Evolutionary conservation across 306 rosid species (phyloP), one percentile per base, ranked within the genome.

Genomic region (Lathyrus aphaca): DNA sequence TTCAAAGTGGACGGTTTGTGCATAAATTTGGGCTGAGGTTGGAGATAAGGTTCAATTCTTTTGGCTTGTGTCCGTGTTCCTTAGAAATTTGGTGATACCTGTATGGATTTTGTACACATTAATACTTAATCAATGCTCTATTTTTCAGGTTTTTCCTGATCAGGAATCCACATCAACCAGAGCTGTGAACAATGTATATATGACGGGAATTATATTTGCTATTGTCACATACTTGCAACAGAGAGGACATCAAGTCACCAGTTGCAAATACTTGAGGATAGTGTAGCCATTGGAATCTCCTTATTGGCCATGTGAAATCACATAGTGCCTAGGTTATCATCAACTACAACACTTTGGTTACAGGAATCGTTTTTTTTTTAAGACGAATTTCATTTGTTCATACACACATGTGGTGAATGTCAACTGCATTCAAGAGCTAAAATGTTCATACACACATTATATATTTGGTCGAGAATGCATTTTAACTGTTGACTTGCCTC

Each of bases 1-100:
- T 70, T 79, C 64, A 48, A 66, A 62, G 64, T 72, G 65, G 70
- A 69, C 38, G 75, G 56, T 75, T 67, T 69, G 19, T 49, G 68
- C 70, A 43, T 10, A 64, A 11, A 58, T 71, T 75, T 73, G 25
- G n/a, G 65, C 78, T 73, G 42, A 60, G 57, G 73, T 77, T 71
- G 66, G 66, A 78, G 82, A 88, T 87, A 84, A 76, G 66, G 68
- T 37, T 74, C 39, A 4, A 9, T 69, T 25, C 27, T 71, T 44
- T 68, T 11, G 7, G 9, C 4, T 45, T 21, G 10, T 66, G 29
- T 27, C 3, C 32, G 1, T 14, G 37, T 69, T 32, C 62, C 54
- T 62, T 53, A n/a, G 58, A 49, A 54, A 27, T 45, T 42, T 21
- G 38, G 11, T 70, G 58, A 23, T 71, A 49, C 74, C 18, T 38